A percentile compares a stretch with the other conserved stretches of the same genome.
These are phyloP conservation scores for Aspergillus coremiiformis DNA, from an alignment of 495 filamentous ascomycete genomes.

Conservation along the genomic window DNA sequence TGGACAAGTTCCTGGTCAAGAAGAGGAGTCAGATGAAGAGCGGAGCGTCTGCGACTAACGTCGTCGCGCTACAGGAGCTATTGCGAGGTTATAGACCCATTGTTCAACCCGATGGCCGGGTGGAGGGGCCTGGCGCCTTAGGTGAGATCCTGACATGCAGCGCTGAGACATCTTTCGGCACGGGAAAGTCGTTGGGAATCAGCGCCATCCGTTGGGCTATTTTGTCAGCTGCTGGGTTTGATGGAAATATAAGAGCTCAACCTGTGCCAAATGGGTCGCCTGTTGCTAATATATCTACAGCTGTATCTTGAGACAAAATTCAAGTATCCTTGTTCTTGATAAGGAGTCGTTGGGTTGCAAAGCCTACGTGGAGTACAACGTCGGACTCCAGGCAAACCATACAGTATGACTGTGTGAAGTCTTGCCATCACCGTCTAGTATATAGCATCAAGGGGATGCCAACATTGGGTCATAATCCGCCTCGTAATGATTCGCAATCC, in stretches of 20 bases:
- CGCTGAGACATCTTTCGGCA: conserved; percentile 23
- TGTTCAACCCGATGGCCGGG: conserved; percentile 27
- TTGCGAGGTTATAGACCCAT: conserved; percentile 20
- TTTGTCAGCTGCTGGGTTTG: conserved; percentile 43
- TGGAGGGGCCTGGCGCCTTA: conserved; percentile 37
- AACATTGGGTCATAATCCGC: neutral
- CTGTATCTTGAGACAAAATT: neutral
- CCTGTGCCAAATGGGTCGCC: neutral
- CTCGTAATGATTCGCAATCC: neutral
- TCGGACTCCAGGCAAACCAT: neutral
- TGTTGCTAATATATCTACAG: neutral
- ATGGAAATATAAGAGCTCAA: conserved; percentile 27
- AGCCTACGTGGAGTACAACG: neutral
- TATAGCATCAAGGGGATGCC: neutral
- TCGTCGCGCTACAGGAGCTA: conserved; percentile 24
- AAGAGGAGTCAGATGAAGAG: conserved; percentile 26
- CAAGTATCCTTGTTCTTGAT: neutral
- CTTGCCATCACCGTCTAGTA: too few species aligned
- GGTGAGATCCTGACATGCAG: conserved; percentile 48
- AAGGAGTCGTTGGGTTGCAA: neutral
- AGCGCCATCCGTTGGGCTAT: conserved; percentile 45
- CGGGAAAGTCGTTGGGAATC: conserved; percentile 37
- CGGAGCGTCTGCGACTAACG: conserved; percentile 20
- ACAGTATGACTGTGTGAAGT: neutral
- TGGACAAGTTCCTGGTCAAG: conserved; percentile 50